Evolutionary conservation across 306 rosid species (phyloP).

Genomic region (Malus fusca): DNA sequence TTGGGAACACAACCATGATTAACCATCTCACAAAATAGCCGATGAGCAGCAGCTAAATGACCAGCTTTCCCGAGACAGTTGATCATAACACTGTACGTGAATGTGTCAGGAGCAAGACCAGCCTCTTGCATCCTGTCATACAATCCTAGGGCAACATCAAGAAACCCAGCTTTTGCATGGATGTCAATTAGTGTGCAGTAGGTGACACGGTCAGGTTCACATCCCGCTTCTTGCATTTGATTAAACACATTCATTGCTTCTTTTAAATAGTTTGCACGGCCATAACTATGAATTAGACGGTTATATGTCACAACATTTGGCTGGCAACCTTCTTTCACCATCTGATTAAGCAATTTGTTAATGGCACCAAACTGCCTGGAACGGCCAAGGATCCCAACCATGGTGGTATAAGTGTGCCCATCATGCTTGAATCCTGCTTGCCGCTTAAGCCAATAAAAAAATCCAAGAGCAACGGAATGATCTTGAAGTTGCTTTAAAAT

Average conservation of each 20-base stretch:
- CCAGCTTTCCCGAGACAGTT: conserved; percentile 96
- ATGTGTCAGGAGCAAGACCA: conserved; percentile 89
- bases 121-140: conserved; percentile 81
- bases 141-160: conserved; percentile 74
- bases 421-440: conserved; percentile 73
- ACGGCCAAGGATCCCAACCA: conserved; percentile 94
- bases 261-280: conserved; percentile 84
- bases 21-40: conserved; percentile 77
- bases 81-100: conserved; percentile 92
- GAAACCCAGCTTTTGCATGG: conserved; percentile 90
- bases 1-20: conserved; percentile 83
- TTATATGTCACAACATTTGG: conserved; percentile 94
- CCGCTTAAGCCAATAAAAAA: conserved; percentile 76
- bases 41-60: conserved; percentile 69
- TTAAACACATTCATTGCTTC: conserved; percentile 71
- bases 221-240: conserved; percentile 68
- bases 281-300: conserved; percentile 84
- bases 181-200: conserved; percentile 94
- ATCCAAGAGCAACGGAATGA: conserved; percentile 63
- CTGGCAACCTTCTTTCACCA: conserved; percentile 76
- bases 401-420: conserved; percentile 86
- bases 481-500: conserved; percentile 74
- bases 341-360: conserved; percentile 63
- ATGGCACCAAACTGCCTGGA: conserved; percentile 76
- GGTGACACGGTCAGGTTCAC: conserved; percentile 90